Conservation (phyloP, 345 rosid species). For the Brassica rapa region DNA sequence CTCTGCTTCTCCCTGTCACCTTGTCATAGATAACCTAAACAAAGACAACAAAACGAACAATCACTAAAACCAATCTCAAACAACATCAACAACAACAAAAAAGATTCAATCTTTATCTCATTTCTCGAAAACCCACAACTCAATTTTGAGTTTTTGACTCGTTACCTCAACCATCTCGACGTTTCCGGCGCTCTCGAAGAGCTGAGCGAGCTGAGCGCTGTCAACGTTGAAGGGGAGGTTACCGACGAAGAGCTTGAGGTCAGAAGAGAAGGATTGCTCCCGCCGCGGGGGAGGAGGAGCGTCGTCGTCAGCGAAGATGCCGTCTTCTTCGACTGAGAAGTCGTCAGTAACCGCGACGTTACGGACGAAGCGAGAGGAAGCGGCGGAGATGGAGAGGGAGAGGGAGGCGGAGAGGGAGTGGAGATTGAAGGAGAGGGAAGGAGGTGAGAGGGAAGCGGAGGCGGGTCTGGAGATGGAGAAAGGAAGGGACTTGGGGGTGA, state of each 20-base stretch:
- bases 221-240: slow-evolving; percentile 87
- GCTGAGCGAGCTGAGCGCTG: slow-evolving; percentile 85
- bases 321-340: slow-evolving; percentile 64
- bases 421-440: slow-evolving; percentile 4
- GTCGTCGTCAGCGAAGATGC: slow-evolving; percentile 46
- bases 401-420: slow-evolving; percentile 39
- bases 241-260: slow-evolving; percentile 90
- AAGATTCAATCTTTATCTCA: background rate
- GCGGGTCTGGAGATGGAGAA: slow-evolving; percentile 40
- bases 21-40: slow-evolving; percentile 89
- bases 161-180: slow-evolving; percentile 96
- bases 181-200: slow-evolving; percentile 77
- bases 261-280: slow-evolving; percentile 57
- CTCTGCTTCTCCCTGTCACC: slow-evolving; percentile 92
- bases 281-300: slow-evolving; percentile 18
- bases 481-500: slow-evolving; percentile 53
- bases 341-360: slow-evolving; percentile 68
- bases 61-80: background rate
- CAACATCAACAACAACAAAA: background rate
- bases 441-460: slow-evolving; percentile 35
- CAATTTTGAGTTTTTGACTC: too few species aligned
- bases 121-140: background rate
- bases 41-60: slow-evolving; percentile 17
- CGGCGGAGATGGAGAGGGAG: slow-evolving; percentile 24
- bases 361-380: slow-evolving; percentile 53